Conservation (phyloP, 2,329 filamentous ascomycete genomes). For the Penicillium sp. region DNA sequence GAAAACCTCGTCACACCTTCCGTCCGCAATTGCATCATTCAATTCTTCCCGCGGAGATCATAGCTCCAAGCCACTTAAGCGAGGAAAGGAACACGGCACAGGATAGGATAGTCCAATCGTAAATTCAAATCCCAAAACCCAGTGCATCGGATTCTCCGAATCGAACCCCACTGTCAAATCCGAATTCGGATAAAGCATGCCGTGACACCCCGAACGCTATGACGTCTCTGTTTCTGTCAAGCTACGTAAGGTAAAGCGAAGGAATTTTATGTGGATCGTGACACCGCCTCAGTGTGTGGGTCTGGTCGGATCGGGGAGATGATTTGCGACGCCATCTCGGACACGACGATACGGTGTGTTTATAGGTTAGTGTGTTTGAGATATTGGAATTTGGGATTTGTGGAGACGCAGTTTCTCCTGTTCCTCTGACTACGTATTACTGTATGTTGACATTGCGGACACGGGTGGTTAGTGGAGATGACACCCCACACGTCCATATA, state of each 20-base stretch:
- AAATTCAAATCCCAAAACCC: not conserved
- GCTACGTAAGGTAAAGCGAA: not conserved
- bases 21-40: not conserved
- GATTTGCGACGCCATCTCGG: slow-evolving; percentile 1
- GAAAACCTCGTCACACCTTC: not conserved
- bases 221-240: not conserved
- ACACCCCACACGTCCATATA: not conserved
- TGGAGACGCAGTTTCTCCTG: not conserved
- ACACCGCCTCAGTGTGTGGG: slow-evolving; percentile 3
- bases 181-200: not conserved
- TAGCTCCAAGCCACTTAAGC: not conserved
- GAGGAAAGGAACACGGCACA: not conserved
- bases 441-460: not conserved
- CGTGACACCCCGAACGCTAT: not conserved
- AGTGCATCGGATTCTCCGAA: not conserved
- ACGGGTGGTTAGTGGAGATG: not conserved
- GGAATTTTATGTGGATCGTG: not conserved
- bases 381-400: not conserved
- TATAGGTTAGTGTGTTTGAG: not conserved
- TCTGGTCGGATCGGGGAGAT: not conserved
- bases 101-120: too few relatives aligned
- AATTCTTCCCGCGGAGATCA: not conserved
- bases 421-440: not conserved
- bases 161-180: not conserved
- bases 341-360: not conserved